Evolutionary conservation across 2,329 filamentous ascomycete genomes (phyloP).

Genomic region (Zasmidium angulare): DNA sequence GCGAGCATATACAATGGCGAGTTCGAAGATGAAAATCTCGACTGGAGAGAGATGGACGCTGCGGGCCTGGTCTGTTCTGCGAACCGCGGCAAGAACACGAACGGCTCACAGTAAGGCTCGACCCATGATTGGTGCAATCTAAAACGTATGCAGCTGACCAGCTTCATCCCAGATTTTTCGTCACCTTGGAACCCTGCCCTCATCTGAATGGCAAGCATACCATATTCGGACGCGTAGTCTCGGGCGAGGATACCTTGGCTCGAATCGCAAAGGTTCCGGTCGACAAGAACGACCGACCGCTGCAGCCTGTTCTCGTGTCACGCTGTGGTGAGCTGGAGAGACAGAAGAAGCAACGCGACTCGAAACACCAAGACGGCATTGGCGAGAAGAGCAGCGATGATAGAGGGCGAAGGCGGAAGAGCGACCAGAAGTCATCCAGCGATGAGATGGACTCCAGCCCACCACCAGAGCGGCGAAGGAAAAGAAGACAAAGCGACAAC

Average conservation of each 20-base stretch:
- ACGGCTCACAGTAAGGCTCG: constrained; percentile 37
- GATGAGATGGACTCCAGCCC: constrained; percentile 29
- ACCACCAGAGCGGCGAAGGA: constrained; percentile 27
- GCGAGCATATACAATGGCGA: constrained; percentile 41
- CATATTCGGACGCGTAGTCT: constrained; percentile 41
- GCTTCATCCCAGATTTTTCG: constrained; percentile 38
- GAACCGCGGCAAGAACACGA: constrained; percentile 42
- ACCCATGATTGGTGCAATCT: background rate
- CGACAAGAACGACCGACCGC: constrained; percentile 39
- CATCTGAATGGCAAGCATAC: constrained; percentile 46
- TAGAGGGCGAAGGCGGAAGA: constrained; percentile 30
- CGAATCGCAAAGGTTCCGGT: constrained; percentile 39
- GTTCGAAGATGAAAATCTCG: constrained; percentile 44
- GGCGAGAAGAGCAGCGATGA: constrained; percentile 17
- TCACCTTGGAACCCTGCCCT: constrained; percentile 40
- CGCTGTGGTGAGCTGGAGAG: constrained; percentile 42
- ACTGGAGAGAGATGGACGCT: constrained; percentile 42
- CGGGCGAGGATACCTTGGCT: constrained; percentile 37
- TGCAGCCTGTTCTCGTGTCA: constrained; percentile 37
- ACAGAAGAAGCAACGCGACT: constrained; percentile 27
- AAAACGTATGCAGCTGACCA: constrained; percentile 8
- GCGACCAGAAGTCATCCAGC: constrained; percentile 25
- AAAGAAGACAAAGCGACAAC: constrained; percentile 36
- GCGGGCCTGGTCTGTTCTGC: constrained; percentile 43
- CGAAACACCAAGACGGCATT: constrained; percentile 13